phyloP scores from a whole-genome alignment of 139 green algal species.

The Chlorella sp. region DNA sequence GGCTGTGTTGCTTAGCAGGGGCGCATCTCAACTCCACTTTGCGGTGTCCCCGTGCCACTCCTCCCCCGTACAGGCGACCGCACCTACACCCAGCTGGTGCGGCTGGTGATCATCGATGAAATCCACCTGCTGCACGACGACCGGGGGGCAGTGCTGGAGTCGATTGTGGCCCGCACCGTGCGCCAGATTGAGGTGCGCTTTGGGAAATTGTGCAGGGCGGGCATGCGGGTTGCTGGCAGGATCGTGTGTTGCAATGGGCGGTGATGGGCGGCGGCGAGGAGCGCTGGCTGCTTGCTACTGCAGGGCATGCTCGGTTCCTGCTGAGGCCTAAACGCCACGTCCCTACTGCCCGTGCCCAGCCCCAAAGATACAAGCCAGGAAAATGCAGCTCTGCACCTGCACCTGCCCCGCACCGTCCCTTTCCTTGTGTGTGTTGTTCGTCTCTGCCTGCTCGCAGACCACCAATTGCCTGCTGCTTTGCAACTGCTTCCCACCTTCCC shows the following conservation, averaged over 20 bases:
- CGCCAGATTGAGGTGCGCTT: conserved; percentile 75
- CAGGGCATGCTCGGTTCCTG: neutral
- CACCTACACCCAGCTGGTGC: conserved; percentile 91
- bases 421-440: no score
- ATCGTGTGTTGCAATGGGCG: neutral
- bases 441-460: no score
- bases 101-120: conserved; percentile 98
- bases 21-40: no score
- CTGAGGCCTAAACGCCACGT: no score
- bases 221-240: neutral
- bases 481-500: neutral
- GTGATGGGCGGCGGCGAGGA: neutral
- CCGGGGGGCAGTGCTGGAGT: conserved; percentile 95
- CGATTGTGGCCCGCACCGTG: conserved; percentile 94
- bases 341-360: no score
- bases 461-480: no score
- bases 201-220: no score
- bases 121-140: conserved; percentile 98
- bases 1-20: no score
- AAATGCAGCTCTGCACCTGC: no score
- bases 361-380: no score
- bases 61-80: conserved; percentile 33
- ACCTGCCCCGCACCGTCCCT: no score
- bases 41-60: neutral
- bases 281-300: neutral